phyloP scores from a whole-genome alignment of 805 yeast species.

The Saturnispora sekii region DNA sequence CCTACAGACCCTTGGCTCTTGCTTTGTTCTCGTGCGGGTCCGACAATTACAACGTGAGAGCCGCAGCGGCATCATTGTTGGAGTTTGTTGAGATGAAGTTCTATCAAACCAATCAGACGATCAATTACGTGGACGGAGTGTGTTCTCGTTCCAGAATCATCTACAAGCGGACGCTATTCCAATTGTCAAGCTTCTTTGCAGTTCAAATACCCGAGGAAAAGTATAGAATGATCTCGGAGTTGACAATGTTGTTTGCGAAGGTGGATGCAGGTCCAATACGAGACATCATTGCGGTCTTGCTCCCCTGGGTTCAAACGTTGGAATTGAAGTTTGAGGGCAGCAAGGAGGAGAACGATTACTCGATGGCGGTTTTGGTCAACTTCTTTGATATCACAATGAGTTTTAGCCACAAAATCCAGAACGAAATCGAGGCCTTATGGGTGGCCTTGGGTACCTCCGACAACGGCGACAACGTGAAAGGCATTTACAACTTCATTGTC shows the following conservation, averaged over 20 bases:
- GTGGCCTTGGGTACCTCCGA: constrained; percentile 77
- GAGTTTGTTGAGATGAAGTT: constrained; percentile 52
- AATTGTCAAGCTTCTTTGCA: constrained; percentile 68
- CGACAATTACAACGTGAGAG: constrained; percentile 55
- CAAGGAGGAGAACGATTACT: constrained; percentile 25
- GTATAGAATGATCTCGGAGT: constrained; percentile 55
- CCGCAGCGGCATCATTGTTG: constrained; percentile 63
- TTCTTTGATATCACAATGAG: constrained; percentile 77
- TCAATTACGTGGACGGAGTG: constrained; percentile 57
- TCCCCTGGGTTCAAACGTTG: constrained; percentile 90
- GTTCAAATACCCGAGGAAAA: constrained; percentile 48
- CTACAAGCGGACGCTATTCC: constrained; percentile 77
- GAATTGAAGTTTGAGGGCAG: constrained; percentile 37
- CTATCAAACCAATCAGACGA: constrained; percentile 44
- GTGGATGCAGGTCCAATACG: constrained; percentile 53
- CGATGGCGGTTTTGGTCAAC: constrained; percentile 67
- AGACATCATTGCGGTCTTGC: constrained; percentile 67
- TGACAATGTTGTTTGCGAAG: constrained; percentile 58
- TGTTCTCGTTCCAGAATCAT: constrained; percentile 72
- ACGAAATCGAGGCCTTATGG: constrained; percentile 93
- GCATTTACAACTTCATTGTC: constrained; percentile 61
- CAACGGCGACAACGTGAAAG: constrained; percentile 53
- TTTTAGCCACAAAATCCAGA: constrained; percentile 63
- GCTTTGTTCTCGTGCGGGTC: constrained; percentile 75
- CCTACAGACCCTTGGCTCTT: constrained; percentile 61